Evolutionary conservation across 2,329 filamentous ascomycete genomes (phyloP).

Genomic region (Alternaria brassicae): DNA sequence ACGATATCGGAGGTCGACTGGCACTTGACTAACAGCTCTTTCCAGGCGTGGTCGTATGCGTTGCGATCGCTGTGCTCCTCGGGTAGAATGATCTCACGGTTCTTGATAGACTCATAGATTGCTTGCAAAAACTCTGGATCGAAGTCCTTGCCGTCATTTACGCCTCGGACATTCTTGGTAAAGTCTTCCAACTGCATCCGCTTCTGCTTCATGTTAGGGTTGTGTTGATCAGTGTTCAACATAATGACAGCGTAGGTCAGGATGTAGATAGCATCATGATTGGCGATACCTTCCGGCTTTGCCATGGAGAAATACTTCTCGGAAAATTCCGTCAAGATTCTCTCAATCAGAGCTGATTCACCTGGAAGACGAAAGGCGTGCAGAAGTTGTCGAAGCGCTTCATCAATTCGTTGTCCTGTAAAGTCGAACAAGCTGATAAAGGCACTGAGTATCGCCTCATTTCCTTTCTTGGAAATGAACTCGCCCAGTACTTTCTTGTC

Average conservation of each 20-base stretch:
- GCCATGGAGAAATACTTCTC: constrained; percentile 80
- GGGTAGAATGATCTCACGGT: constrained; percentile 93
- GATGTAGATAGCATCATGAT: constrained; percentile 88
- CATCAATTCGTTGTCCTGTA: constrained; percentile 82
- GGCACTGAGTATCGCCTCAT: constrained; percentile 81
- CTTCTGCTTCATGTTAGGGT: constrained; percentile 83
- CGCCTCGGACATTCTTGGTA: constrained; percentile 84
- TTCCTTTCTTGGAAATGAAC: constrained; percentile 88
- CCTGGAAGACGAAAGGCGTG: constrained; percentile 93
- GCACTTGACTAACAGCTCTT: constrained; percentile 87
- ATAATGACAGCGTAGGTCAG: constrained; percentile 97
- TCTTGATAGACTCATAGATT: constrained; percentile 90
- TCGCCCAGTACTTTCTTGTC: constrained; percentile 93
- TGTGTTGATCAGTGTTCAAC: constrained; percentile 96
- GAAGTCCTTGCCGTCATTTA: constrained; percentile 87
- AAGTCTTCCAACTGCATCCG: constrained; percentile 89
- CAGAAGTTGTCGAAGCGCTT: constrained; percentile 85
- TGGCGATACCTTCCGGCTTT: constrained; percentile 75
- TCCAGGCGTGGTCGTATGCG: constrained; percentile 97
- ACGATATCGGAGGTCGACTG: constrained; percentile 75
- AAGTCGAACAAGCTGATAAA: constrained; percentile 93
- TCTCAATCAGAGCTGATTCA: constrained; percentile 89
- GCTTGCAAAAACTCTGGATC: constrained; percentile 79
- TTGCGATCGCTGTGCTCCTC: constrained; percentile 97
- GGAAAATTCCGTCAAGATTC: constrained; percentile 86